Evolutionary conservation across 352 stramenopile species (phyloP).

Genomic region (Phytophthora palmivora): DNA sequence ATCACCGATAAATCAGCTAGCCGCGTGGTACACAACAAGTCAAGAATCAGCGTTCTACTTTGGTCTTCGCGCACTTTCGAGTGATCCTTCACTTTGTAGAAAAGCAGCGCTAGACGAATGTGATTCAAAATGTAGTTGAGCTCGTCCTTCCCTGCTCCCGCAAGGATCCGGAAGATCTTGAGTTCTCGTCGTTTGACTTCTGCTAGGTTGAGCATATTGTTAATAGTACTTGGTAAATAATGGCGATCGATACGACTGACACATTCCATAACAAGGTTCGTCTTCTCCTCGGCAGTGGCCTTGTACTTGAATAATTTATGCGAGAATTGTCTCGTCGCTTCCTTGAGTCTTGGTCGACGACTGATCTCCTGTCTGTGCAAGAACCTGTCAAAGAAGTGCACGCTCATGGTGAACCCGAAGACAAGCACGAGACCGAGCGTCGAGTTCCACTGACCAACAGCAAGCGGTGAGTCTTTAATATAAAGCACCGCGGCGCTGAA

Average conservation of each 20-base stretch:
- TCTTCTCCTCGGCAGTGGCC: slow-evolving; percentile 82
- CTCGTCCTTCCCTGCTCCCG: slow-evolving; percentile 94
- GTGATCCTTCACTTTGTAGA: slow-evolving; percentile 99
- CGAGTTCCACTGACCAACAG: slow-evolving; percentile 76
- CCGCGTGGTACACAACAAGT: slow-evolving; percentile 94
- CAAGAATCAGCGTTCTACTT: slow-evolving; percentile 94
- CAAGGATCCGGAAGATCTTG: slow-evolving; percentile 96
- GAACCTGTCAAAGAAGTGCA: slow-evolving; percentile 87
- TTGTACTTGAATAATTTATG: slow-evolving; percentile 88
- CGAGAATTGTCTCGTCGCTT: slow-evolving; percentile 50
- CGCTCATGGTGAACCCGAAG: slow-evolving; percentile 76
- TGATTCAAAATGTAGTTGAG: slow-evolving; percentile 97
- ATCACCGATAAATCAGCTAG: slow-evolving; percentile 93
- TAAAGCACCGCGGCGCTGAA: slow-evolving; percentile 94
- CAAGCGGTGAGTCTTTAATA: slow-evolving; percentile 93
- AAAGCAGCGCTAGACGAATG: slow-evolving; percentile 95
- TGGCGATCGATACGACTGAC: slow-evolving; percentile 81
- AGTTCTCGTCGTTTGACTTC: slow-evolving; percentile 90
- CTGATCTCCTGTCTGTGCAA: slow-evolving; percentile 81
- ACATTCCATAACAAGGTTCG: slow-evolving; percentile 74
- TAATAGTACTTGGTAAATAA: slow-evolving; percentile 88
- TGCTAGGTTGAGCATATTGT: slow-evolving; percentile 88
- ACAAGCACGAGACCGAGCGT: slow-evolving; percentile 81
- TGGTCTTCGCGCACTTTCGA: slow-evolving; percentile 74
- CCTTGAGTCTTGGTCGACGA: slow-evolving; percentile 61